These are phyloP conservation scores for Diaporthe sp. DNA, from an alignment of 2,329 filamentous ascomycete species.

Conservation along the genomic window DNA sequence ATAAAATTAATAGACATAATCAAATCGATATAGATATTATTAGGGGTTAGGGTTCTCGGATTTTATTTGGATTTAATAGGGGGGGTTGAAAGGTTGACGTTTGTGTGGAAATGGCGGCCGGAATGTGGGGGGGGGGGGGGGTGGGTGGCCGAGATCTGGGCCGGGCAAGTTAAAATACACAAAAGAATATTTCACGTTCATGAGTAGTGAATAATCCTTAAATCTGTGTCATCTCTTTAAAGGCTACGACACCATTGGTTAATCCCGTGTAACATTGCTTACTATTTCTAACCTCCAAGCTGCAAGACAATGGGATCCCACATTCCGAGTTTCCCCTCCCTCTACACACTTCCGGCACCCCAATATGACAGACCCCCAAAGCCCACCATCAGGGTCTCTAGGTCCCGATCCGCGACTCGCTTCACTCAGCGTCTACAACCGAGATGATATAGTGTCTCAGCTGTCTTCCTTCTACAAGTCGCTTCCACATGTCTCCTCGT, in stretches of 20 bases:
- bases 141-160: too few relatives aligned
- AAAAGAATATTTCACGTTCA: too few relatives aligned
- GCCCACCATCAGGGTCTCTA: neutral
- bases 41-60: too few relatives aligned
- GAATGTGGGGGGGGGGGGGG: too few relatives aligned
- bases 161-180: too few relatives aligned
- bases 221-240: too few relatives aligned
- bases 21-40: too few relatives aligned
- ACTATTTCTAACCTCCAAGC: neutral
- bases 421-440: neutral
- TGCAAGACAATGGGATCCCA: neutral
- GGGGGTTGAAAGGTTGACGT: too few relatives aligned
- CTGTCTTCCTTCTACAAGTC: neutral
- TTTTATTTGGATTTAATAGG: too few relatives aligned
- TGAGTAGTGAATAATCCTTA: too few relatives aligned
- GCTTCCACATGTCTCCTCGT: neutral
- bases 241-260: neutral
- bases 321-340: neutral
- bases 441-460: neutral
- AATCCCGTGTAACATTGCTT: neutral
- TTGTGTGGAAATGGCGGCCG: too few relatives aligned
- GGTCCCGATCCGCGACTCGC: neutral
- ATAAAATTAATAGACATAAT: too few relatives aligned
- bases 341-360: neutral
- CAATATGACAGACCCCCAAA: neutral